Conservation (phyloP, 345 rosid genomes). For the Corchorus capsularis region DNA sequence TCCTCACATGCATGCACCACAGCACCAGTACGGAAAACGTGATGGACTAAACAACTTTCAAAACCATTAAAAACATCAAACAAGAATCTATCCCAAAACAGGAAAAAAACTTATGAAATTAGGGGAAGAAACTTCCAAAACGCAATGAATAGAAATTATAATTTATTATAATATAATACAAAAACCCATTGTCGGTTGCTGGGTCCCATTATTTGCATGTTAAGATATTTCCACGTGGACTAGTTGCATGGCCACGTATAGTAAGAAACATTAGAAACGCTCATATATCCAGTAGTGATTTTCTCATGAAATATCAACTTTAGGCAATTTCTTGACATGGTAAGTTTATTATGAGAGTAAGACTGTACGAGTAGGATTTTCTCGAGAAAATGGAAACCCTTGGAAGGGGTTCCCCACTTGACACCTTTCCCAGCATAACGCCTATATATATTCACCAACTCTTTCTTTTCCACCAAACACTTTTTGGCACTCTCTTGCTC, state of each 20-base stretch:
- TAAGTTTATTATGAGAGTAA: not conserved
- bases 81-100: not conserved
- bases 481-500: not conserved
- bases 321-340: not conserved
- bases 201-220: constrained; percentile 23
- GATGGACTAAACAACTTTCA: too few species aligned
- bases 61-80: too few species aligned
- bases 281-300: not conserved
- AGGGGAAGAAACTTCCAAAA: not conserved
- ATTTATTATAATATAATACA: too few species aligned
- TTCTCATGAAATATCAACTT: not conserved
- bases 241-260: constrained; percentile 23
- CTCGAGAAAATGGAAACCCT: not conserved
- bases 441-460: not conserved
- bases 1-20: too few species aligned
- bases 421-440: not conserved
- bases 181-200: not conserved
- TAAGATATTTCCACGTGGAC: constrained; percentile 24
- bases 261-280: not conserved
- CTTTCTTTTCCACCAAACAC: not conserved
- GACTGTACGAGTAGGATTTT: constrained; percentile 15
- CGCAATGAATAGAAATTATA: not conserved
- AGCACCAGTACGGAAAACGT: too few species aligned
- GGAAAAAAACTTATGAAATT: not conserved
- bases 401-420: not conserved